These are phyloP conservation scores for Ganoderma meredithae DNA, from an alignment of 1,284 basidiomycete genomes.

Conservation along the genomic window DNA sequence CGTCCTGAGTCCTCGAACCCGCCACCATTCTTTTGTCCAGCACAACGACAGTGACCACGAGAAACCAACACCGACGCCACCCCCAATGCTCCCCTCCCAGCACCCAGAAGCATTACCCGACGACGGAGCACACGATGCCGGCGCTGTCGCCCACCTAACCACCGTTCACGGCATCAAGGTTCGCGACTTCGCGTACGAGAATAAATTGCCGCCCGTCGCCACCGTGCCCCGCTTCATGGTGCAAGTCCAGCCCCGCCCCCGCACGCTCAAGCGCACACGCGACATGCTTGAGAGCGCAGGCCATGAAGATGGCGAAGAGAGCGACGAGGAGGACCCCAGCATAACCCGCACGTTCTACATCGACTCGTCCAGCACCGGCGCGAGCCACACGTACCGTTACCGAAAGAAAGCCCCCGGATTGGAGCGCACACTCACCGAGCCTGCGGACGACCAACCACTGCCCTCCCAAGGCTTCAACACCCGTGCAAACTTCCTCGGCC, in stretches of 20 bases:
- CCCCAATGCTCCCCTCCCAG: constrained; percentile 21
- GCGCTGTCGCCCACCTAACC: constrained; percentile 40
- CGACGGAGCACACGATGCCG: constrained; percentile 5
- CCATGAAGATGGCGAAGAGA: constrained; percentile 41
- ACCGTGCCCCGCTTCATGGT: constrained; percentile 52
- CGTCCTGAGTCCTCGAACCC: constrained; percentile 15
- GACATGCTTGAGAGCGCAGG: constrained; percentile 27
- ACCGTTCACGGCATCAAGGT: constrained; percentile 64
- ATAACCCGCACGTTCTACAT: constrained; percentile 30
- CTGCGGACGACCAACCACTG: constrained; percentile 45
- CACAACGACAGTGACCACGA: constrained; percentile 9
- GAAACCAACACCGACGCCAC: constrained; percentile 11
- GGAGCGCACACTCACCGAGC: constrained; percentile 59
- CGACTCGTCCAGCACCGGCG: constrained; percentile 29
- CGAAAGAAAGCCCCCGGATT: constrained; percentile 44
- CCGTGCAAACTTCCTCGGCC: constrained; percentile 16
- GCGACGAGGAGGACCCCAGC: constrained; percentile 31
- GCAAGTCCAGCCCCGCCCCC: constrained; percentile 54
- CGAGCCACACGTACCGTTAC: constrained; percentile 27
- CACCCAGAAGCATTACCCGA: constrained; percentile 19
- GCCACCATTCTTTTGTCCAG: constrained; percentile 3
- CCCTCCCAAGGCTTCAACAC: constrained; percentile 35
- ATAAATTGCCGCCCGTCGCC: constrained; percentile 63
- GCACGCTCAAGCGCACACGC: constrained; percentile 47
- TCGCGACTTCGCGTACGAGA: constrained; percentile 77